Conservation (phyloP, 495 filamentous ascomycete species). For the Aspergillus funiculosus region DNA sequence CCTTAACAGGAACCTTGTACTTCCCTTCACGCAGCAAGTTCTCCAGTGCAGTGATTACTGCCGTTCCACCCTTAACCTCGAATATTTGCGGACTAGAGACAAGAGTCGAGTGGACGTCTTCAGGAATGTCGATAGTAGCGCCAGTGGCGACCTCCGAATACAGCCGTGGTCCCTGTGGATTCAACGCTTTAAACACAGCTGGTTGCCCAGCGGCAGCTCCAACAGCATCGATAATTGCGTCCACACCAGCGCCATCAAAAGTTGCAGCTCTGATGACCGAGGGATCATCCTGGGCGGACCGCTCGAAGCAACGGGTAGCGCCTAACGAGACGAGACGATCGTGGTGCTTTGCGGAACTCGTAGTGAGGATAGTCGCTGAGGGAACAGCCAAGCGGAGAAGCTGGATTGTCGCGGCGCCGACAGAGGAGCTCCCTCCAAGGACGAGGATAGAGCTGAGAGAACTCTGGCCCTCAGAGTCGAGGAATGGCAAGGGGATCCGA, state of each 20-base stretch:
- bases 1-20: not conserved
- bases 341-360: not conserved
- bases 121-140: not conserved
- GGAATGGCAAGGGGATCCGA: not conserved
- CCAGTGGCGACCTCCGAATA: not conserved
- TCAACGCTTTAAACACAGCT: not conserved
- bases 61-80: not conserved
- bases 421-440: not conserved
- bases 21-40: not conserved
- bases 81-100: not conserved
- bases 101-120: not conserved
- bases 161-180: not conserved
- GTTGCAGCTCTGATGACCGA: not conserved
- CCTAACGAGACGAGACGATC: not conserved
- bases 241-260: not conserved
- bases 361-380: not conserved
- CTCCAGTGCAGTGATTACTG: not conserved
- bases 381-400: not conserved
- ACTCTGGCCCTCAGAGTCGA: not conserved
- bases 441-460: not conserved
- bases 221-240: slow-evolving; percentile 2
- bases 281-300: not conserved
- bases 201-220: not conserved
- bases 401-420: not conserved
- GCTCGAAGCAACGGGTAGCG: not conserved